A percentile compares a stretch with the other conserved stretches of the same genome.
Conservation (phyloP, 1,284 basidiomycete species). For the Violaceomyces palustris region DNA sequence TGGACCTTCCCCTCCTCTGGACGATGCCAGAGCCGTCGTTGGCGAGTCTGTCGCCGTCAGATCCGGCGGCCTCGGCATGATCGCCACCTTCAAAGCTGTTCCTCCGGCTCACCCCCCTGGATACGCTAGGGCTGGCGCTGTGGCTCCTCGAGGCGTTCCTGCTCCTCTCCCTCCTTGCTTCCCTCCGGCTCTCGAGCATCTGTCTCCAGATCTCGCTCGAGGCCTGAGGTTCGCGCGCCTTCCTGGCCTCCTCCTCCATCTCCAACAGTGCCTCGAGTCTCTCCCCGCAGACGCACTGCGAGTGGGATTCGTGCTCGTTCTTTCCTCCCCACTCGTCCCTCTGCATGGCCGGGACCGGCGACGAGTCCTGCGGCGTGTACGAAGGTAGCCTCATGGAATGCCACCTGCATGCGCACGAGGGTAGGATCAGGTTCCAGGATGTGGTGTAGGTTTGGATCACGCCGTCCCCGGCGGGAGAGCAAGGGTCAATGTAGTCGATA, state of each 20-base stretch:
- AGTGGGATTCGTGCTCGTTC: constrained; percentile 30
- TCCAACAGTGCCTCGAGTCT: constrained; percentile 18
- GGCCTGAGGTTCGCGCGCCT: constrained; percentile 18
- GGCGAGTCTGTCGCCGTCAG: not conserved
- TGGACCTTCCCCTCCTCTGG: constrained; percentile 4
- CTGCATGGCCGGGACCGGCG: constrained; percentile 23
- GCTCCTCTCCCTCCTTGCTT: not conserved
- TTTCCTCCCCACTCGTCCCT: constrained; percentile 26
- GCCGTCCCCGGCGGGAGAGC: constrained; percentile 3
- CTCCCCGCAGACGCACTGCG: constrained; percentile 35
- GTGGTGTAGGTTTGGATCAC: constrained; percentile 15
- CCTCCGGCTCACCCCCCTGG: constrained; percentile 7
- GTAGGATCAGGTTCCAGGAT: constrained; percentile 21
- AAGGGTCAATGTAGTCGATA: constrained; percentile 20
- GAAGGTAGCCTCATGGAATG: constrained; percentile 25
- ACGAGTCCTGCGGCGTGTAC: constrained; percentile 24
- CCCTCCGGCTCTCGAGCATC: constrained; percentile 14
- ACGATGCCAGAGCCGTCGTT: not conserved
- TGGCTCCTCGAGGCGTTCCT: constrained; percentile 2
- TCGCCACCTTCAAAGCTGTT: constrained; percentile 7
- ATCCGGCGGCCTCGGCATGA: not conserved
- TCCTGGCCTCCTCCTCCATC: constrained; percentile 21
- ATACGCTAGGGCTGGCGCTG: constrained; percentile 7
- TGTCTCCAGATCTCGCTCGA: constrained; percentile 23
- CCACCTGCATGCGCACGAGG: constrained; percentile 26